A percentile compares a stretch with the other conserved stretches of the same genome.
Conservation (phyloP, 176 grass and related monocot species). For the Canna indica region DNA sequence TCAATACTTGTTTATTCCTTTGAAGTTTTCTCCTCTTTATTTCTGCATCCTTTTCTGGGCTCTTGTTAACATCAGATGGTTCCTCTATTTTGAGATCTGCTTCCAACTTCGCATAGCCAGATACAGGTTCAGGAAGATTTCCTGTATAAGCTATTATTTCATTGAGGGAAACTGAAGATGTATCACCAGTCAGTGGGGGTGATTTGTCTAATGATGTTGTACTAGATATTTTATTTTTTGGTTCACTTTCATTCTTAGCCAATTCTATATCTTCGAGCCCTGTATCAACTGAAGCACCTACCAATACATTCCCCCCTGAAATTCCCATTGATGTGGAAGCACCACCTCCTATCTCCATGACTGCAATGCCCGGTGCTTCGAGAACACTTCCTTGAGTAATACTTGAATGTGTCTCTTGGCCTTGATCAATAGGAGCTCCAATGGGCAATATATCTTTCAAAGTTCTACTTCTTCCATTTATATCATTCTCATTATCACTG, state of each 20-base stretch:
- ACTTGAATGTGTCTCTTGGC: not conserved
- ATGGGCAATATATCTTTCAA: slow-evolving; percentile 9
- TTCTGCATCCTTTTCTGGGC: slow-evolving; percentile 33
- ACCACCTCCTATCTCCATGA: not conserved
- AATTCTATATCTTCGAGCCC: slow-evolving; percentile 17
- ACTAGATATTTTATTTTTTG: slow-evolving; percentile 27
- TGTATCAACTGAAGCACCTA: slow-evolving; percentile 24
- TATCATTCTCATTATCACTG: slow-evolving; percentile 31
- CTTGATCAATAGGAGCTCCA: slow-evolving; percentile 17
- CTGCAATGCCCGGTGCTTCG: not conserved
- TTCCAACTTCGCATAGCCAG: slow-evolving; percentile 20
- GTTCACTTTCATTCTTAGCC: slow-evolving; percentile 13
- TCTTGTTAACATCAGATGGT: slow-evolving; percentile 29
- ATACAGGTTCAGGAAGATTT: slow-evolving; percentile 17
- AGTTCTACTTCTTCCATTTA: slow-evolving; percentile 6
- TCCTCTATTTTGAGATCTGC: slow-evolving; percentile 31
- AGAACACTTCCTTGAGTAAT: slow-evolving; percentile 5
- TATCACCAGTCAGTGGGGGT: slow-evolving; percentile 12
- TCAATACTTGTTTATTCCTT: slow-evolving; percentile 69
- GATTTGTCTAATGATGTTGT: slow-evolving; percentile 20
- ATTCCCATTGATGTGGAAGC: not conserved
- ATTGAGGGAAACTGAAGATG: slow-evolving; percentile 19
- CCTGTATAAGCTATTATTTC: slow-evolving; percentile 22
- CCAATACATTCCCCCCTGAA: slow-evolving; percentile 14
- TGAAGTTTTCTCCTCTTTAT: slow-evolving; percentile 51